These are phyloP conservation scores for Malus hybrid DNA, from an alignment of 331 rosid genomes.

Conservation along the genomic window DNA sequence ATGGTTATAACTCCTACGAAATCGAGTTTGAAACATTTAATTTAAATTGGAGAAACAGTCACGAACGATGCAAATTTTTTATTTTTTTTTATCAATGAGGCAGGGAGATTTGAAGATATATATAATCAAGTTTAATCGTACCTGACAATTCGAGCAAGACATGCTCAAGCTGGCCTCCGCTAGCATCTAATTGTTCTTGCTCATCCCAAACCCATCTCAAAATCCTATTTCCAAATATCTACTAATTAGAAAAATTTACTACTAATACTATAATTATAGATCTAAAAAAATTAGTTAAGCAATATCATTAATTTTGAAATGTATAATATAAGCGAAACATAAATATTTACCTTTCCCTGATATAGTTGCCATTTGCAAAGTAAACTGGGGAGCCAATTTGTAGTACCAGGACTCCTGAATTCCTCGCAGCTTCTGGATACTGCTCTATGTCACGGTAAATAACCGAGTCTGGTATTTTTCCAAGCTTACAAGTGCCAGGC, in stretches of 20 bases:
- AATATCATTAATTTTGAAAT: not conserved
- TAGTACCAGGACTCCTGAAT: slow-evolving; percentile 43
- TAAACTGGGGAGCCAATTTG: slow-evolving; percentile 91
- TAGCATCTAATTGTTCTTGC: not conserved
- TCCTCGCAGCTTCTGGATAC: slow-evolving; percentile 30
- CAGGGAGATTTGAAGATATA: no score
- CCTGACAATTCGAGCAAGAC: slow-evolving; percentile 38
- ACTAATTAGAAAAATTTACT: not conserved
- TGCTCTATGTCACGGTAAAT: slow-evolving; percentile 66
- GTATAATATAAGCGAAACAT: not conserved
- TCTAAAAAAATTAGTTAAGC: not conserved
- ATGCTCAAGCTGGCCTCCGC: slow-evolving; percentile 17
- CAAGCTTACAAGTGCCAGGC: slow-evolving; percentile 74
- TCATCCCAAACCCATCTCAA: slow-evolving; percentile 42
- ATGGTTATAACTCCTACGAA: slow-evolving; percentile 38
- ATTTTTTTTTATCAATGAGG: no score
- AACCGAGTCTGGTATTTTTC: slow-evolving; percentile 39
- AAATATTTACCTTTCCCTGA: slow-evolving; percentile 61
- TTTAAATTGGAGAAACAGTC: no score
- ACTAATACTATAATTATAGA: not conserved
- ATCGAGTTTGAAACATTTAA: not conserved
- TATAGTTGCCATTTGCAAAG: slow-evolving; percentile 58
- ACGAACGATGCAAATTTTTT: no score
- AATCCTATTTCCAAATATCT: slow-evolving; percentile 11
- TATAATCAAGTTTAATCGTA: not conserved